phyloP scores from a whole-genome alignment of 2,329 filamentous ascomycete species.

The Neonectria faginata region DNA sequence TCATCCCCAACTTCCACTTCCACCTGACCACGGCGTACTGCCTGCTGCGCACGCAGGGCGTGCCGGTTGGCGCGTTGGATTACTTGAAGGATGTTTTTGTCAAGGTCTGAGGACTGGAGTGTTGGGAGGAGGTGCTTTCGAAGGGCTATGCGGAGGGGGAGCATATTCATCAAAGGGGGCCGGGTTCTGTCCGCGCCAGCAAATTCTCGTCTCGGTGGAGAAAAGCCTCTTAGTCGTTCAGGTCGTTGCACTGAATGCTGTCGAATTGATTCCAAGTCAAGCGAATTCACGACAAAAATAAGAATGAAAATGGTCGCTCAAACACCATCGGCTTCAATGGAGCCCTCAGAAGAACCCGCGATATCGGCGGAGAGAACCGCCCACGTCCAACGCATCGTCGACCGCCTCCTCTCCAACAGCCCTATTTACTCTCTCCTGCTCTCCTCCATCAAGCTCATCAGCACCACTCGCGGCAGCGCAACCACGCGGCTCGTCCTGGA shows the following conservation, averaged over 20 bases:
- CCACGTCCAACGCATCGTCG: conserved; percentile 49
- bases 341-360: conserved; percentile 27
- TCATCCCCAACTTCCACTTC: conserved; percentile 71
- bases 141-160: conserved; percentile 36
- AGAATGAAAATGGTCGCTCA: conserved; percentile 33
- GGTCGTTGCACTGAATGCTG: background rate
- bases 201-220: conserved; percentile 29
- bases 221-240: conserved; percentile 15
- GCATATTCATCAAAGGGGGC: conserved; percentile 44
- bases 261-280: background rate
- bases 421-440: conserved; percentile 63
- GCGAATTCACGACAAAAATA: background rate
- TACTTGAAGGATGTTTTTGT: conserved; percentile 55
- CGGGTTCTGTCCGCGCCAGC: conserved; percentile 41
- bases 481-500: conserved; percentile 61
- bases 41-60: conserved; percentile 67
- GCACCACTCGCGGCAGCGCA: conserved; percentile 60
- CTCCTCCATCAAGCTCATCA: conserved; percentile 57
- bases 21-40: conserved; percentile 68
- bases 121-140: background rate
- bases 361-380: conserved; percentile 31
- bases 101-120: conserved; percentile 26
- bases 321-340: conserved; percentile 27
- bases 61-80: conserved; percentile 68
- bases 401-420: conserved; percentile 57